Evolutionary conservation across 257 asterid species (phyloP).

Genomic region (Fraxinus excelsior): DNA sequence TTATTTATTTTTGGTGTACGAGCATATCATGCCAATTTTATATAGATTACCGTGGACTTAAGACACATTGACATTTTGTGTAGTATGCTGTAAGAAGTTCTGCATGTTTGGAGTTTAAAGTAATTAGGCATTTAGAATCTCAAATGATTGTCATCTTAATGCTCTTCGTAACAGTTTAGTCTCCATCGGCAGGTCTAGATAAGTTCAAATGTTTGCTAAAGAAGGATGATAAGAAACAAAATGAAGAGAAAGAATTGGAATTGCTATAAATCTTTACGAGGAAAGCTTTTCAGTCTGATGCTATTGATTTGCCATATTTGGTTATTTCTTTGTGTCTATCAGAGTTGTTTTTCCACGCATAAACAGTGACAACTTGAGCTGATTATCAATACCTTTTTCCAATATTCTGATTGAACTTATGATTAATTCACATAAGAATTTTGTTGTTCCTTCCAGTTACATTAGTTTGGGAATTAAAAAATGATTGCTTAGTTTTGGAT

Average conservation of each 20-base stretch:
- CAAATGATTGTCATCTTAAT: no score
- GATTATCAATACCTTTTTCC: not conserved
- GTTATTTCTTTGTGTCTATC: not conserved
- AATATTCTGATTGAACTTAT: not conserved
- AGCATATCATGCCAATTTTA: constrained; percentile 1
- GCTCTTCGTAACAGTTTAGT: not conserved
- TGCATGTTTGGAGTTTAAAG: constrained; percentile 5
- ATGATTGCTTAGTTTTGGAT: constrained; percentile 17
- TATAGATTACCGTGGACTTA: not conserved
- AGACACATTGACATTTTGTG: not conserved
- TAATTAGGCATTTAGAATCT: not conserved
- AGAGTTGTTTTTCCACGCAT: not conserved
- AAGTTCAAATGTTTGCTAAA: not conserved
- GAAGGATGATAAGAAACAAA: not conserved
- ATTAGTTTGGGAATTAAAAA: not conserved
- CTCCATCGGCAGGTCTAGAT: constrained; percentile 6
- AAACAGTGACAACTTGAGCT: not conserved
- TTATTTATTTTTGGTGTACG: not conserved
- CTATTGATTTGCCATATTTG: not conserved
- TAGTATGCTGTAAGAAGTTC: constrained; percentile 8
- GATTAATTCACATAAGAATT: constrained; percentile 1
- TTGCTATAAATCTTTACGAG: not conserved
- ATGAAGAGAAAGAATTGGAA: not conserved
- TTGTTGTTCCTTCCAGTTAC: constrained; percentile 15
- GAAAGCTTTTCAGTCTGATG: not conserved